Conservation (phyloP, 176 grass and related monocot genomes). For the Oryza longistaminata region DNA sequence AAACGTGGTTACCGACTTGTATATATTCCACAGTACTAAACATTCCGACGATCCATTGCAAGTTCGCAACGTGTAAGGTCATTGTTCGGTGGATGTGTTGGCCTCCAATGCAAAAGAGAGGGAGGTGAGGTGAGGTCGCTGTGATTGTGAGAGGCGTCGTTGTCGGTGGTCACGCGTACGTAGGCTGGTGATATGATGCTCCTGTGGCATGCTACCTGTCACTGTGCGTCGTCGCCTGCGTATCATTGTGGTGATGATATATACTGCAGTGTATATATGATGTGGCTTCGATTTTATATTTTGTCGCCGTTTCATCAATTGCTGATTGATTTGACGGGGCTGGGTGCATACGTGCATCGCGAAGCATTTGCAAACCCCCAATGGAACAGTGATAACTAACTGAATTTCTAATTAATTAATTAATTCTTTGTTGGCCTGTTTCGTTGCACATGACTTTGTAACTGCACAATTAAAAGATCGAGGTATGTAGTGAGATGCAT, state of each 20-base stretch:
- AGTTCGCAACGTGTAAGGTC: no score
- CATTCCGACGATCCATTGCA: no score
- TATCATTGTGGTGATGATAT: neutral
- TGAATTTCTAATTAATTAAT: neutral
- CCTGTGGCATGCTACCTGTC: neutral
- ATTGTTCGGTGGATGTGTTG: no score
- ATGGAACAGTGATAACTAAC: neutral
- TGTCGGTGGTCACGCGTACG: neutral
- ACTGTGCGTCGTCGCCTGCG: neutral
- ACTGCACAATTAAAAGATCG: neutral
- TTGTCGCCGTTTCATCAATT: neutral
- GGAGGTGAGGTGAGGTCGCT: neutral
- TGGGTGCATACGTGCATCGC: neutral
- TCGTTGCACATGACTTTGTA: neutral
- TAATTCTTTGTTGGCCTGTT: no score
- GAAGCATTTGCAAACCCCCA: neutral
- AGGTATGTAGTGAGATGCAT: neutral
- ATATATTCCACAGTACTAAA: no score
- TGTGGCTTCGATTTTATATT: neutral
- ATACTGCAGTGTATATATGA: neutral
- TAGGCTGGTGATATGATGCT: neutral
- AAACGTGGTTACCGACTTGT: no score
- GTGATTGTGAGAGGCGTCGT: neutral
- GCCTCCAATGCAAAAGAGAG: no score
- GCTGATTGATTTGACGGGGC: neutral